These are phyloP conservation scores for Boechera divaricarpa DNA, from an alignment of 345 rosid species.

Conservation along the genomic window DNA sequence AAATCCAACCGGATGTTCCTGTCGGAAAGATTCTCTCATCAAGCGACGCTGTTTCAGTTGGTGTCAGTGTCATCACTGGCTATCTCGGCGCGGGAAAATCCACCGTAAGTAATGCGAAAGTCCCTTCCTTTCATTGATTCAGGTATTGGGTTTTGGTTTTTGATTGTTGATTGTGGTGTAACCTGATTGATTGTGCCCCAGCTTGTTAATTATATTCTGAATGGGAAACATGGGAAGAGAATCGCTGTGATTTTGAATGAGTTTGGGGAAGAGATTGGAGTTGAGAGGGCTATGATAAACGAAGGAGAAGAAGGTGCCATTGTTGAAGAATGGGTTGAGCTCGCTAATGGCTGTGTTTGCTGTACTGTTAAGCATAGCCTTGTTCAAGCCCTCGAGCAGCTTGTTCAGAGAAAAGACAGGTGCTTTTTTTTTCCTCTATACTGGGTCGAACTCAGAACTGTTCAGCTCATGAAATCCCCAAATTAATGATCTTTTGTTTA, in stretches of 20 bases:
- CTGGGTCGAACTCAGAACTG: not conserved
- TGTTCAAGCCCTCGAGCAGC: conserved; percentile 95
- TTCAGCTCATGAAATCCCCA: not conserved
- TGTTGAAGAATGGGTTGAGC: conserved; percentile 97
- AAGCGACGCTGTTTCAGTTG: conserved; percentile 54
- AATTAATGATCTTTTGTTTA: not conserved
- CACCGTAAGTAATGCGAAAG: conserved; percentile 59
- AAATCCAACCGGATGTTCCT: conserved; percentile 42
- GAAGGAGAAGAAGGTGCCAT: conserved; percentile 86
- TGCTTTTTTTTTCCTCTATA: conserved; percentile 19
- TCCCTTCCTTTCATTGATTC: not conserved
- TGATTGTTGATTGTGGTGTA: conserved; percentile 4
- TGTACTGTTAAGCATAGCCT: conserved; percentile 93
- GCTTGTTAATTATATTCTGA: conserved; percentile 84
- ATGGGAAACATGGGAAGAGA: conserved; percentile 83
- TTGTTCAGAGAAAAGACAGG: conserved; percentile 84
- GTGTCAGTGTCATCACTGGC: conserved; percentile 89
- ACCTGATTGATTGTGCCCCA: conserved; percentile 37
- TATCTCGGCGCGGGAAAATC: conserved; percentile 97
- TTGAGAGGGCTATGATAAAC: conserved; percentile 96
- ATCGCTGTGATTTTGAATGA: conserved; percentile 94
- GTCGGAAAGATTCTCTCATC: conserved; percentile 15
- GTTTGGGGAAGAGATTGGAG: conserved; percentile 97
- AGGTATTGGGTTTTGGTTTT: not conserved
- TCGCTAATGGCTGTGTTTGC: conserved; percentile 90